Base-by-base conservation (phyloP, 345 rosid genomes). In the Anacardium occidentale region DNA sequence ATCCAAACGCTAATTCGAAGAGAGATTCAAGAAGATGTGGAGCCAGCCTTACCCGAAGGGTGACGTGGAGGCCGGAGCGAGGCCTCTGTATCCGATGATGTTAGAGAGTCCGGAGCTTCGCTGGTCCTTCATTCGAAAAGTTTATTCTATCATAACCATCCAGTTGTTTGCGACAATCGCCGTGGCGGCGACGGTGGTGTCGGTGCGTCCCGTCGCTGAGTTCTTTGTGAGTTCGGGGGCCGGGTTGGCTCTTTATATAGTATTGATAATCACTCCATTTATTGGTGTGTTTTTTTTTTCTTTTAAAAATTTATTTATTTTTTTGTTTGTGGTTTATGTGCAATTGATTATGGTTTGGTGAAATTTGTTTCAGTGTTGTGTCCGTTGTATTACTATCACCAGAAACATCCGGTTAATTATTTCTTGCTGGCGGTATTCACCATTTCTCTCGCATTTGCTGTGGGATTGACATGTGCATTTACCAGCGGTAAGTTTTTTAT, bases 121-220 rank as follows among this genome's bases (percentile, higher is more conserved):
- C 8, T 94, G 98, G 97, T 77, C 90, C 32, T 94, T 94, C 81
- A 94, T 94, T 42, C 87, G 97, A 14, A 94, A 94, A 69, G 84
- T 94, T 17, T 94, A 94, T 73, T 80, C 91, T 17, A 92, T 94
- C 79, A 60, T 94, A 22, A 52, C 87, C 69, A 29, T 94, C 42
- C 97, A 94, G 69, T 73, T 94, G 53, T 87, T 94, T 62, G 85
- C 56, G 47, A 94, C 98, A 0, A 77, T 90, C 66, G 93, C 89
- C 18, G 98, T 94, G 45, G 98, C 86, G 3, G 80, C 93, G 67
- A 75, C 77, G 65, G 97, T 94, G 67, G 97, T 92, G 12, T 50
- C 73, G 47, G 80, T 84, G 64, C 95, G 13, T 37, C 92, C 94
- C 5, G 83, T 94, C 18, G 76, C 98, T 15, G 64, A 25, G 8